phyloP scores from a whole-genome alignment of 352 stramenopile genomes.

The Globisporangium nagaii region DNA sequence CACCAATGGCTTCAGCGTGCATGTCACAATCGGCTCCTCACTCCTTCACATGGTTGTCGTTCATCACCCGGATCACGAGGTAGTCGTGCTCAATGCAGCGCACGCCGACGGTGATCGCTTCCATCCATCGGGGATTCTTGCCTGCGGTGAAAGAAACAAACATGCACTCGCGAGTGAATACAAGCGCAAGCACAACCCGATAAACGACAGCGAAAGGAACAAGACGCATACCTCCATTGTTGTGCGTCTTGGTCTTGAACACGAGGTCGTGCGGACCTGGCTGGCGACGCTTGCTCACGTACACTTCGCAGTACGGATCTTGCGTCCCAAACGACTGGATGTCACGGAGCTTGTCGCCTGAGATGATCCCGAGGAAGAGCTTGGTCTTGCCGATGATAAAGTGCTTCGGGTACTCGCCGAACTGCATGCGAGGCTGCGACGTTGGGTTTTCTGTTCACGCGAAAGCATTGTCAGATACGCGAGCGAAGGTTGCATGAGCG shows the following conservation, averaged over 20 bases:
- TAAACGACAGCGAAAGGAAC: background rate
- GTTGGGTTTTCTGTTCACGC: constrained; percentile 57
- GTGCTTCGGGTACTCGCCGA: constrained; percentile 69
- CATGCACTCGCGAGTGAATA: background rate
- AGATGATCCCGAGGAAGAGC: constrained; percentile 59
- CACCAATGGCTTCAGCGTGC: background rate
- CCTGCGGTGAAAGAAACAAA: constrained; percentile 13
- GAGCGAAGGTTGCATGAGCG: no score
- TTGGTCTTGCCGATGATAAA: constrained; percentile 74
- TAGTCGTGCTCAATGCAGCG: constrained; percentile 79
- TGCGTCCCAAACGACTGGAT: constrained; percentile 76
- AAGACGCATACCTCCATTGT: constrained; percentile 53
- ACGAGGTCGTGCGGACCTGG: constrained; percentile 45
- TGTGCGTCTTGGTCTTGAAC: constrained; percentile 67
- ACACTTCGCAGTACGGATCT: constrained; percentile 71
- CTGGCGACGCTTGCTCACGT: constrained; percentile 40
- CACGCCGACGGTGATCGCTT: constrained; percentile 49
- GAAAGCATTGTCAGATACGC: background rate
- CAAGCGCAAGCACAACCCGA: background rate
- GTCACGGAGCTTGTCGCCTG: constrained; percentile 66
- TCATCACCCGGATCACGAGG: constrained; percentile 74
- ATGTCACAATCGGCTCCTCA: constrained; percentile 7
- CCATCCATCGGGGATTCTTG: constrained; percentile 76
- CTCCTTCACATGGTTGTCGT: constrained; percentile 76
- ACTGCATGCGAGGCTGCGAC: constrained; percentile 47